A percentile compares a stretch with the other conserved stretches of the same genome.
Conservation (phyloP, 2,329 filamentous ascomycete species). For the Colletotrichum lupini region DNA sequence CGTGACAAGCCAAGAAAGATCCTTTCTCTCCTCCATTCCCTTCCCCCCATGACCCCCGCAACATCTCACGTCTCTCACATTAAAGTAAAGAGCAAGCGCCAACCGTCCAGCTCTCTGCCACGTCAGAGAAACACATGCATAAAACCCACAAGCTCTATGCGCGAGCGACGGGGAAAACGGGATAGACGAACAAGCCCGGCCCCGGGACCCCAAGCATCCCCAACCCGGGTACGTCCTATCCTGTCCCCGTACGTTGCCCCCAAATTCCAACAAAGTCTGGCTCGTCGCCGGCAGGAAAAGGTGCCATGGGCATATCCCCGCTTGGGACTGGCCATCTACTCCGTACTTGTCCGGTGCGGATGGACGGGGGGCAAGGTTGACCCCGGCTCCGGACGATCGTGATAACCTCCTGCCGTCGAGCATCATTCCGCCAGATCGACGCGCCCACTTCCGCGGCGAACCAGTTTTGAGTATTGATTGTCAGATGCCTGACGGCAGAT, state of each 20-base stretch:
- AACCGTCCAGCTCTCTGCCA: not conserved
- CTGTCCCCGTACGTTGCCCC: no score
- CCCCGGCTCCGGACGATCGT: not conserved
- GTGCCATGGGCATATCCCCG: not conserved
- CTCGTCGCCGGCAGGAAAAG: not conserved
- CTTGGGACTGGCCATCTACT: no score
- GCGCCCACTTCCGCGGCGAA: not conserved
- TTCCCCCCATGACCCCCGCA: not conserved
- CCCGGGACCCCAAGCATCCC: no score
- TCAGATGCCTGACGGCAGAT: not conserved
- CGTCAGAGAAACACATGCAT: not conserved
- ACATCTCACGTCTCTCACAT: not conserved
- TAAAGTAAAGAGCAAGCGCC: not conserved
- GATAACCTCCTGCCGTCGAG: not conserved
- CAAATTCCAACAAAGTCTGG: not conserved
- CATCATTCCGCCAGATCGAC: not conserved
- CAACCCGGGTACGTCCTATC: not conserved
- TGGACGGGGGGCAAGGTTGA: not conserved
- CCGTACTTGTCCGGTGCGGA: no score
- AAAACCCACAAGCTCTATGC: no score
- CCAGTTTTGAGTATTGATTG: not conserved
- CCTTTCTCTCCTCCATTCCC: not conserved
- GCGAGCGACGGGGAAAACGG: no score
- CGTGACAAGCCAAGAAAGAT: not conserved
- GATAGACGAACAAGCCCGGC: no score